Base-by-base conservation (phyloP, 2,329 filamentous ascomycete species). In the Penicillium sp. region DNA sequence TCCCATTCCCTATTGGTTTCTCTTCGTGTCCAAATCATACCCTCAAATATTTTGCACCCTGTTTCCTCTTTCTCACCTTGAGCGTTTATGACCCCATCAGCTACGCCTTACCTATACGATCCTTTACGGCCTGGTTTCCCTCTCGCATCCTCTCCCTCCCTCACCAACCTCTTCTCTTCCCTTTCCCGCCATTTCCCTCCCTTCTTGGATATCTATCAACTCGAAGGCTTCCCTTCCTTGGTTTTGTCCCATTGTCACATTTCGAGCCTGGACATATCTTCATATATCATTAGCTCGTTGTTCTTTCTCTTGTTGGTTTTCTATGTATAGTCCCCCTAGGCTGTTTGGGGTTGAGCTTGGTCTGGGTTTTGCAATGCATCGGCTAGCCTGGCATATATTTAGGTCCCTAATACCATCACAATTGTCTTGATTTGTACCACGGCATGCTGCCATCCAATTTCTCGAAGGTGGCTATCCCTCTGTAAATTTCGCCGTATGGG, bases 101-200 rank as follows among this genome's bases (percentile, higher is more conserved):
- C 57, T 58, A 54, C 42, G 50, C 34, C 46, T 51, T 49, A 56
- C 51, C 48, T 47, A 48, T 56, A 61, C 60, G 52, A 61, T 61
- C 58, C 54, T 61, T 59, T 23, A 60, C 53, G 52, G 58, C 56
- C 60, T 58, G 51, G 56, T 39, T 49, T 55, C 47, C 43, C 33
- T 44, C 34, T 49, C 53, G 54, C 55, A 55, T 55, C 51, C 51
- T 54, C 58, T 60, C 43, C 48, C 51, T 58, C 44, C 27, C 39
- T 48, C 44, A 29, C n/a, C 32, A 34, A 3, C 46, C 43, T 36
- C 46, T 44, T 55, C 58, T 51, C 27, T 49, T 43, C 34, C 20
- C 41, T 55, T 27, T 3, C 20, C 21, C 8, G 3, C 26, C n/a
- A 17, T 26, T 41, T 18, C 24, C 27, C 23, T 29, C 15, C 12